These are phyloP conservation scores for Corylus heterophylla DNA, from an alignment of 306 rosid species.

Conservation along the genomic window DNA sequence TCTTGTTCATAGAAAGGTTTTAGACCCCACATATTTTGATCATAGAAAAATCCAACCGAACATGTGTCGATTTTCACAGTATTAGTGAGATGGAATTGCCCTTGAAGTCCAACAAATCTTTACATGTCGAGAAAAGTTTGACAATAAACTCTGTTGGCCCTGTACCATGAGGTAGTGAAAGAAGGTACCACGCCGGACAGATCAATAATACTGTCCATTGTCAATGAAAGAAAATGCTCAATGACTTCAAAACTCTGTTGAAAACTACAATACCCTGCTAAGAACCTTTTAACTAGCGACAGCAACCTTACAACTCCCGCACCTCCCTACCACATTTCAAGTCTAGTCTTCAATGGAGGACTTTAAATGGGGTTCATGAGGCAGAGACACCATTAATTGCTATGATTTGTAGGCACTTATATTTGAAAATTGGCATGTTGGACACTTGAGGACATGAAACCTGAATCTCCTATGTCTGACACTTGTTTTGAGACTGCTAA, in stretches of 20 bases:
- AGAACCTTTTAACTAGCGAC: too few relatives aligned
- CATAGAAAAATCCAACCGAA: background rate
- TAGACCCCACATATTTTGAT: background rate
- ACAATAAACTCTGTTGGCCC: background rate
- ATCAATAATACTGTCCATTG: too few relatives aligned
- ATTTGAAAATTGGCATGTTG: background rate
- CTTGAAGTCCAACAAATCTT: background rate
- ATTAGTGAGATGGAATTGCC: background rate
- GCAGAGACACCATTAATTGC: background rate
- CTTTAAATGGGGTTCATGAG: background rate
- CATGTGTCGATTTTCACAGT: background rate
- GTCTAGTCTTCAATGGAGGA: too few relatives aligned
- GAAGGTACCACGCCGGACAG: background rate
- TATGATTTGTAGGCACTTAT: background rate
- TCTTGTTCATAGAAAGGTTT: background rate
- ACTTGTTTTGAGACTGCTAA: background rate
- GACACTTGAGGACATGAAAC: background rate
- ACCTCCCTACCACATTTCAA: too few relatives aligned
- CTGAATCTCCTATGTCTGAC: background rate
- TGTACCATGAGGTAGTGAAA: background rate
- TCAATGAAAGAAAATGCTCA: too few relatives aligned
- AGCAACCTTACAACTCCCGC: too few relatives aligned
- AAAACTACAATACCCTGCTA: too few relatives aligned
- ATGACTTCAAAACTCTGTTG: too few relatives aligned
- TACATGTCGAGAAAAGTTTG: background rate